These are phyloP conservation scores for Boletus rex-veris DNA, from an alignment of 768 basidiomycete species.

Conservation along the genomic window DNA sequence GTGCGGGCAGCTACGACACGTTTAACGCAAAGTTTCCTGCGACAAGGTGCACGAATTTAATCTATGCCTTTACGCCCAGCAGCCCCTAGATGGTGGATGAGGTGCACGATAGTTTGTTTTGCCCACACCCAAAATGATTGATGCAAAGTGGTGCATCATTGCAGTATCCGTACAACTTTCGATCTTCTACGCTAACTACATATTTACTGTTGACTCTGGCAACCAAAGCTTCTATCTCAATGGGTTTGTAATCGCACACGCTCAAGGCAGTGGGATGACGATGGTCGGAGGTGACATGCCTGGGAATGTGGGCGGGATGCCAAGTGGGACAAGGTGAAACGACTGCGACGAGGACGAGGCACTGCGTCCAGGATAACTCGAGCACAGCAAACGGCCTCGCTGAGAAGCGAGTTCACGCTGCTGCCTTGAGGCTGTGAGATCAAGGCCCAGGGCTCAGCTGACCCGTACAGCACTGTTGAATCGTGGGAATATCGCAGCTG, in stretches of 20 bases:
- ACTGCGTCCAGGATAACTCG: neutral
- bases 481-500: slow-evolving; percentile 21
- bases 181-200: slow-evolving; percentile 27
- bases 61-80: slow-evolving; percentile 46
- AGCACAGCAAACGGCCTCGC: slow-evolving; percentile 5
- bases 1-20: slow-evolving; percentile 41
- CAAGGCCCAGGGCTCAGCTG: neutral
- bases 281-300: slow-evolving; percentile 11
- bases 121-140: slow-evolving; percentile 3
- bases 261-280: no score
- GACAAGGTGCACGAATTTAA: slow-evolving; percentile 51
- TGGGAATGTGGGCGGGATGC: slow-evolving; percentile 14
- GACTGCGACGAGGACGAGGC: no score
- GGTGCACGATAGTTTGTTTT: neutral
- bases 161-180: slow-evolving; percentile 20
- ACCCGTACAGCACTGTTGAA: neutral
- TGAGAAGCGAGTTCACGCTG: slow-evolving; percentile 10
- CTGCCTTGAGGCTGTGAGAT: slow-evolving; percentile 20
- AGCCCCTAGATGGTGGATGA: slow-evolving; percentile 32
- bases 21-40: slow-evolving; percentile 54
- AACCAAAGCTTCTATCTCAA: neutral
- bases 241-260: slow-evolving; percentile 20
- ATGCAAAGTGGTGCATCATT: slow-evolving; percentile 15
- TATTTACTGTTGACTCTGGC: slow-evolving; percentile 23
- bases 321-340: slow-evolving; percentile 5